Conservation (phyloP, 2,329 filamentous ascomycete genomes). For the Apiospora arundinis region DNA sequence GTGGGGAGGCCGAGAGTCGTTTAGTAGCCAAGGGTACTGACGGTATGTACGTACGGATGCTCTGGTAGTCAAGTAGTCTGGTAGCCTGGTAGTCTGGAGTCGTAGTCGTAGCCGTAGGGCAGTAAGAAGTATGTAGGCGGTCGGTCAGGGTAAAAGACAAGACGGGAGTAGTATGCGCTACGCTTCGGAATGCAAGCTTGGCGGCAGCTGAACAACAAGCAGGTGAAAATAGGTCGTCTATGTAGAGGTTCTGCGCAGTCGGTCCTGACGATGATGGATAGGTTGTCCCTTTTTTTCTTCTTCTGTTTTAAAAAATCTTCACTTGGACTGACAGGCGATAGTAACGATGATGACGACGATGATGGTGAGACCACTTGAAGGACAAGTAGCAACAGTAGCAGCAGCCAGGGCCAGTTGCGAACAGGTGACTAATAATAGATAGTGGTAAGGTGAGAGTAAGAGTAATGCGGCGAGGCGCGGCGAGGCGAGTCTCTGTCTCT, state of each 20-base stretch:
- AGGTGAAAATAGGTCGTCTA: background rate
- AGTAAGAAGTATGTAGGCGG: background rate
- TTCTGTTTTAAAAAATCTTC: background rate
- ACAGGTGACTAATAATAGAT: constrained; percentile 19
- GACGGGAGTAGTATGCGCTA: constrained; percentile 8
- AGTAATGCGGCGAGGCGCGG: background rate
- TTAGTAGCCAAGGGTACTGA: constrained; percentile 5
- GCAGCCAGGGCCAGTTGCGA: background rate
- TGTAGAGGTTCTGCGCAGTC: background rate
- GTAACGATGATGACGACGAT: background rate
- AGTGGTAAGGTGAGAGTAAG: constrained; percentile 3
- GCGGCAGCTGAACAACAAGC: constrained; percentile 1
- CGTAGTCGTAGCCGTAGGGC: background rate
- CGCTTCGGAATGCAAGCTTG: constrained; percentile 13
- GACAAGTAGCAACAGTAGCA: background rate
- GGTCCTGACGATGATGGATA: background rate
- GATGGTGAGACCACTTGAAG: background rate
- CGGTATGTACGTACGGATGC: background rate
- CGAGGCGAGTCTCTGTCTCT: background rate
- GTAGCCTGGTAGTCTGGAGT: no score
- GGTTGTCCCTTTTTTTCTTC: background rate
- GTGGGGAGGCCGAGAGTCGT: constrained; percentile 19
- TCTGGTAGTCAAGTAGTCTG: no score
- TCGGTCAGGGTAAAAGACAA: constrained; percentile 5
- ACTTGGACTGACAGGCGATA: background rate